Evolutionary conservation across 495 filamentous ascomycete genomes (phyloP).

Genomic region (Lasiosphaeriaceae sp.): DNA sequence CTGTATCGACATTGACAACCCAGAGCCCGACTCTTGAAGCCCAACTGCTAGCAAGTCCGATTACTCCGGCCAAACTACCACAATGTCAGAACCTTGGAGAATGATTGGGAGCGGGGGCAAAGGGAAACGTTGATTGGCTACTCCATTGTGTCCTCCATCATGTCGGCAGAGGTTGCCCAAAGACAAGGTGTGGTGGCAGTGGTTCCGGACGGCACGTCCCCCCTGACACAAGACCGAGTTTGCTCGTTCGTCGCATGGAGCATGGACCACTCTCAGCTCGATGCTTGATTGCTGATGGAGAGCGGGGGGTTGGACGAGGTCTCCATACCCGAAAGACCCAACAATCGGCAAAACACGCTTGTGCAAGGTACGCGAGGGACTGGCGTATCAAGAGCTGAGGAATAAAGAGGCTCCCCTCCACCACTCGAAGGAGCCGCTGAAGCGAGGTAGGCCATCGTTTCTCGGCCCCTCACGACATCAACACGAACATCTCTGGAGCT

Average conservation of each 20-base stretch:
- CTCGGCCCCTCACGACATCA: neutral
- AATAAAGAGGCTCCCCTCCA: conserved; percentile 13
- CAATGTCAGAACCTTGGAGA: too few relatives aligned
- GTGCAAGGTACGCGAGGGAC: conserved; percentile 16
- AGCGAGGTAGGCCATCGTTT: neutral
- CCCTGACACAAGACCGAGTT: neutral
- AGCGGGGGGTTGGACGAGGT: neutral
- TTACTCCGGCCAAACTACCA: too few relatives aligned
- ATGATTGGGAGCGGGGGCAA: neutral
- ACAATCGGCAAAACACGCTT: conserved; percentile 9
- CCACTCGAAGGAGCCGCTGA: neutral
- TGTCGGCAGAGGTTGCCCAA: neutral
- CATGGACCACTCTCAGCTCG: neutral
- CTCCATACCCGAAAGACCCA: neutral
- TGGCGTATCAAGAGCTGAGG: conserved; percentile 5
- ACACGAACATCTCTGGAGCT: neutral
- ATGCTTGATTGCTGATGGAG: neutral
- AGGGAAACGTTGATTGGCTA: neutral
- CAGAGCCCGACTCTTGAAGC: too few relatives aligned
- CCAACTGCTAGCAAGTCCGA: too few relatives aligned
- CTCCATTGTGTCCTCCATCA: too few relatives aligned
- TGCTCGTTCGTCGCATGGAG: conserved; percentile 3
- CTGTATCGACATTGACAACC: too few relatives aligned
- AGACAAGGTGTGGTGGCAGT: neutral
- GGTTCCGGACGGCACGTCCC: conserved; percentile 5